Percentiles rank a stretch among this genome's conserved stretches.
Evolutionary conservation across 441 rosid genomes (phyloP).

Genomic region (Rhodomyrtus psidioides): DNA sequence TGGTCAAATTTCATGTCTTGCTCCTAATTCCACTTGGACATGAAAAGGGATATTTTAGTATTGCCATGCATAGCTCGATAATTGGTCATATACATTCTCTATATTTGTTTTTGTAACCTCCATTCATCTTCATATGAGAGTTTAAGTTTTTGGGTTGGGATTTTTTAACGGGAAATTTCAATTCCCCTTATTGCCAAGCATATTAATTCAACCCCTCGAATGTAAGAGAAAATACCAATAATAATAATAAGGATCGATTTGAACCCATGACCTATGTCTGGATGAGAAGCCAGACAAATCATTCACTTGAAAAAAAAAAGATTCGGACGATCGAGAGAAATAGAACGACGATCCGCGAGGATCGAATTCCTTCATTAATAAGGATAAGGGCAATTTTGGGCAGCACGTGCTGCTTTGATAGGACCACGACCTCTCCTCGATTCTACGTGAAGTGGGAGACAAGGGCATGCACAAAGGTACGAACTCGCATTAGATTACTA

Average conservation of each 20-base stretch:
- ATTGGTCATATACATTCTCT: accelerated
- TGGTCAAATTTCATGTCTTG: accelerated
- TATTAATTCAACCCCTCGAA: not conserved
- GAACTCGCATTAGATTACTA: conserved; percentile 7
- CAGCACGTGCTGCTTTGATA: not conserved
- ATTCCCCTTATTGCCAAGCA: not conserved
- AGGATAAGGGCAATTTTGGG: not conserved
- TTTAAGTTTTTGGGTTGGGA: accelerated
- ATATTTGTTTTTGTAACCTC: not conserved
- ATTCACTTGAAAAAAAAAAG: too few relatives aligned
- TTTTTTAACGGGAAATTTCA: not conserved
- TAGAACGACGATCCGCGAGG: not conserved
- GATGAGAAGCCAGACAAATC: not conserved
- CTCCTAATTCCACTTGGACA: not conserved
- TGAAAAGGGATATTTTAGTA: not conserved
- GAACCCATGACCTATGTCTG: not conserved
- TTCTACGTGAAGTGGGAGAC: conserved; percentile 16
- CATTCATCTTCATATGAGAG: not conserved
- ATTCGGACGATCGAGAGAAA: not conserved
- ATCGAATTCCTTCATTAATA: not conserved
- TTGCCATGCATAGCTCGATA: accelerated
- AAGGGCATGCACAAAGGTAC: conserved; percentile 16
- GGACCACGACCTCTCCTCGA: not conserved
- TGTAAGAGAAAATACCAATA: not conserved
- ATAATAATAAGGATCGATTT: not conserved